Percentiles rank a stretch among this genome's conserved stretches.
phyloP scores from a whole-genome alignment of 768 basidiomycete genomes.

The Auriscalpium orientale region DNA sequence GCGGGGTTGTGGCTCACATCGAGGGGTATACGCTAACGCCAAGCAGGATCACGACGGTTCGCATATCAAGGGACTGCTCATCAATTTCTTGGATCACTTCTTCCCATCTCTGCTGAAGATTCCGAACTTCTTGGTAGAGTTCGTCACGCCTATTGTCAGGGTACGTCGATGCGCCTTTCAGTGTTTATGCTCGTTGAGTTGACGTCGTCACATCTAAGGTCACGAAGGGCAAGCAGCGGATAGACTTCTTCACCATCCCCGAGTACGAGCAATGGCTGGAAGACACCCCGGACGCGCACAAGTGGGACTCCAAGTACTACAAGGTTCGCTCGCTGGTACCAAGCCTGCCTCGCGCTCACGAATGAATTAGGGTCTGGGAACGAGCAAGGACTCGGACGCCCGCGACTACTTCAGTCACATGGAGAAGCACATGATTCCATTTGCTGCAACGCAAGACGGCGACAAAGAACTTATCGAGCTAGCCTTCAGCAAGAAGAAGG shows the following conservation, averaged over 20 bases:
- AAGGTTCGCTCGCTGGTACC: slow-evolving; percentile 54
- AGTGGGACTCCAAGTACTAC: slow-evolving; percentile 94
- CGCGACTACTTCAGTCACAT: slow-evolving; percentile 90
- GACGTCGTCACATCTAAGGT: slow-evolving; percentile 36
- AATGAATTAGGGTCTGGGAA: slow-evolving; percentile 78
- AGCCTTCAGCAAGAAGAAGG: slow-evolving; percentile 99
- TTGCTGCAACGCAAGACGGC: slow-evolving; percentile 69
- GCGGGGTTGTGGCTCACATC: background rate
- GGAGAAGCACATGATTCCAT: slow-evolving; percentile 91
- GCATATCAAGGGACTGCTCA: slow-evolving; percentile 99
- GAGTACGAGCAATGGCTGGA: slow-evolving; percentile 94
- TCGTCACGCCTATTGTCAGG: slow-evolving; percentile 96
- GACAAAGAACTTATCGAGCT: slow-evolving; percentile 90
- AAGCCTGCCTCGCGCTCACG: slow-evolving; percentile 1
- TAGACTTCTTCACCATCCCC: slow-evolving; percentile 94
- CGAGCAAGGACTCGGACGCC: slow-evolving; percentile 83
- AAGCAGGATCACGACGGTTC: slow-evolving; percentile 96
- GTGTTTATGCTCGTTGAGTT: background rate
- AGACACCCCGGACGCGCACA: slow-evolving; percentile 62
- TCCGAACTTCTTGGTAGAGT: slow-evolving; percentile 91
- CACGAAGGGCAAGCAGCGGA: slow-evolving; percentile 67
- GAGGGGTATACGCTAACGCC: background rate
- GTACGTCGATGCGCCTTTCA: slow-evolving; percentile 34
- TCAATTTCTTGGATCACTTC: slow-evolving; percentile 97
- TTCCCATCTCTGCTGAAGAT: slow-evolving; percentile 90